phyloP scores from a whole-genome alignment of 1,284 basidiomycete species.

The Malassezia slooffiae region DNA sequence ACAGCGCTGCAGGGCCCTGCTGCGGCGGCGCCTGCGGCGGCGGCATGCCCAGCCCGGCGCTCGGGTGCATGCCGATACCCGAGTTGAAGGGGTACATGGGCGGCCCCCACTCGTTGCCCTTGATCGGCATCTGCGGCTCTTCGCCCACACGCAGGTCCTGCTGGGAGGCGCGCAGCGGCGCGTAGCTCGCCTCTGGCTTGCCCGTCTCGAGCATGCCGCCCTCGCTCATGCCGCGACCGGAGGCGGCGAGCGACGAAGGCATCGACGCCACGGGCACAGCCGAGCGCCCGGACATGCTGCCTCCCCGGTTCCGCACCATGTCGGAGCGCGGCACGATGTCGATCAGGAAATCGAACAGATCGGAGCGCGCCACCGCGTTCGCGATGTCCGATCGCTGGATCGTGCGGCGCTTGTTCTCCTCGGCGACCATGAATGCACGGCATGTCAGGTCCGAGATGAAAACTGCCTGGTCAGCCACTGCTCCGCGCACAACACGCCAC shows the following conservation, averaged over 20 bases:
- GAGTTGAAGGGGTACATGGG: constrained; percentile 12
- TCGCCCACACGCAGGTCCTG: constrained; percentile 7
- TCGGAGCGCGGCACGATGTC: constrained; percentile 42
- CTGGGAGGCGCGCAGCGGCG: constrained; percentile 9
- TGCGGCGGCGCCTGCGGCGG: not conserved
- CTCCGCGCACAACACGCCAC: not conserved
- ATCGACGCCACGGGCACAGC: constrained; percentile 1
- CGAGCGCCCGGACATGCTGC: constrained; percentile 12
- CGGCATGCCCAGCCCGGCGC: constrained; percentile 5
- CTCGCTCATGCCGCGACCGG: constrained; percentile 6
- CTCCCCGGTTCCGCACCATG: constrained; percentile 19
- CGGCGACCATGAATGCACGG: constrained; percentile 42
- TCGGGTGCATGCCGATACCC: constrained; percentile 12
- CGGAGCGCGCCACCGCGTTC: constrained; percentile 36
- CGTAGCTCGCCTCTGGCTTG: not conserved
- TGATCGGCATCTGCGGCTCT: constrained; percentile 6
- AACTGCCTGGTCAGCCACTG: too few species aligned
- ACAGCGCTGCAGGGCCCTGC: constrained; percentile 1
- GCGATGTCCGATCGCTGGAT: constrained; percentile 42
- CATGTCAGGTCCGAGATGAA: constrained; percentile 46
- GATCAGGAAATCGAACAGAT: constrained; percentile 46
- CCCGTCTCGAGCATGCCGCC: not conserved
- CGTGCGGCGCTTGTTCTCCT: constrained; percentile 41
- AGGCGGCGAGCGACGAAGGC: not conserved
- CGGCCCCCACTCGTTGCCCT: constrained; percentile 9